Evolutionary conservation across 352 stramenopile genomes (phyloP).

Genomic region (Phytopythium cucurbitacearum): DNA sequence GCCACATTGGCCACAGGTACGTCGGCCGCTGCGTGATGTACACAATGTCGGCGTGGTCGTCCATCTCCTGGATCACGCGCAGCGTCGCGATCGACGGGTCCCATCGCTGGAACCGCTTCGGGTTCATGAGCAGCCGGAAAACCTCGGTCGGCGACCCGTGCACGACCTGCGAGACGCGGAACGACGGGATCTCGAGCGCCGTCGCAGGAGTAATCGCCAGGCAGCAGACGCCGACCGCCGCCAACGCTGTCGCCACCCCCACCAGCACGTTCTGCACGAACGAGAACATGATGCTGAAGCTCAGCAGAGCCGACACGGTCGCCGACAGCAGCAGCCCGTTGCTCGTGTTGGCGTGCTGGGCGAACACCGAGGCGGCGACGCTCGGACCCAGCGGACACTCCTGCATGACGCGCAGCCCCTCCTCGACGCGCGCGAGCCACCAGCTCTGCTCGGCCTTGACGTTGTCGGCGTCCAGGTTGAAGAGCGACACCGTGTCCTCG

Average conservation of each 20-base stretch:
- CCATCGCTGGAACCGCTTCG: slow-evolving; percentile 80
- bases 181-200: slow-evolving; percentile 77
- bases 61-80: slow-evolving; percentile 80
- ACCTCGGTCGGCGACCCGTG: slow-evolving; percentile 81
- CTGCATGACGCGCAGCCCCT: slow-evolving; percentile 81
- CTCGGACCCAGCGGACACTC: slow-evolving; percentile 79
- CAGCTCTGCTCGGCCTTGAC: slow-evolving; percentile 79
- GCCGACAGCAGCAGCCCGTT: slow-evolving; percentile 75
- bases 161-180: slow-evolving; percentile 81
- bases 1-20: slow-evolving; percentile 83
- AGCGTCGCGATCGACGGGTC: slow-evolving; percentile 74
- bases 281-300: slow-evolving; percentile 87
- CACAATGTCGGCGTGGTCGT: slow-evolving; percentile 87
- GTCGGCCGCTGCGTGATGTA: slow-evolving; percentile 85
- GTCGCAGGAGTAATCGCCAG: slow-evolving; percentile 50
- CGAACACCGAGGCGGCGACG: slow-evolving; percentile 71
- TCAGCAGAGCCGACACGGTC: slow-evolving; percentile 54
- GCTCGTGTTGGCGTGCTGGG: slow-evolving; percentile 72
- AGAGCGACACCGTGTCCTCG: slow-evolving; percentile 81
- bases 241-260: slow-evolving; percentile 64
- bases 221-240: slow-evolving; percentile 64
- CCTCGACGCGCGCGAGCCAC: slow-evolving; percentile 82
- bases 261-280: slow-evolving; percentile 81
- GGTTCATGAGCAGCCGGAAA: slow-evolving; percentile 83
- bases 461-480: slow-evolving; percentile 85